These are phyloP conservation scores for Russula virescens DNA, from an alignment of 768 basidiomycete species.

Conservation along the genomic window DNA sequence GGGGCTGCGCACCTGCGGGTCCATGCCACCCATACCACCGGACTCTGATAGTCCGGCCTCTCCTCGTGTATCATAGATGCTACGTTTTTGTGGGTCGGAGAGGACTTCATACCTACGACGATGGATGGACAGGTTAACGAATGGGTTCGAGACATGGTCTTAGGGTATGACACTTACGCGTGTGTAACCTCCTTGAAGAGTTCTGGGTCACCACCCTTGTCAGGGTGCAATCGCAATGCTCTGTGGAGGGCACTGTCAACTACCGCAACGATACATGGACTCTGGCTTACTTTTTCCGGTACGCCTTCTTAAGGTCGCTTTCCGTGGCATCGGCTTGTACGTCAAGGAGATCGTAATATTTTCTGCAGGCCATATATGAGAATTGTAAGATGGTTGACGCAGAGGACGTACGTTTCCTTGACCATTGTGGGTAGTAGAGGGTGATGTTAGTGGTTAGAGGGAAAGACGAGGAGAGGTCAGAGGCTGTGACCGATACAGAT, in stretches of 20 bases:
- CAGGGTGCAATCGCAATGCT: constrained; percentile 80
- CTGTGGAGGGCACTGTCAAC: constrained; percentile 35
- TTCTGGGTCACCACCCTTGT: constrained; percentile 96
- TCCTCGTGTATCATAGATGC: constrained; percentile 82
- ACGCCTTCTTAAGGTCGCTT: constrained; percentile 87
- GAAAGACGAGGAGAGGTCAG: constrained; percentile 11
- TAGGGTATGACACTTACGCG: constrained; percentile 56
- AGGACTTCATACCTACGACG: constrained; percentile 81
- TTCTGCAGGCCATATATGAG: constrained; percentile 39
- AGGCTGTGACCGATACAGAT: constrained; percentile 26
- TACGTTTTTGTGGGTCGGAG: constrained; percentile 79
- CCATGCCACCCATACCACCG: constrained; percentile 93
- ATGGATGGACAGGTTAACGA: constrained; percentile 4
- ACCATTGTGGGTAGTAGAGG: constrained; percentile 45
- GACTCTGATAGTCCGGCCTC: constrained; percentile 86
- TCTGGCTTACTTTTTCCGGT: constrained; percentile 74
- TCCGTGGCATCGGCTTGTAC: constrained; percentile 75
- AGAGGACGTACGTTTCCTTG: constrained; percentile 53
- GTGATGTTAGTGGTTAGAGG: constrained; percentile 16
- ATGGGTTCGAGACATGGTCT: constrained; percentile 15
- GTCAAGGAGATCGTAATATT: constrained; percentile 92
- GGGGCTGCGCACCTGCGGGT: constrained; percentile 66
- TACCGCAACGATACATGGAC: not conserved
- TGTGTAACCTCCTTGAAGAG: constrained; percentile 96
- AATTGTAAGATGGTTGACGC: not conserved